These are phyloP conservation scores for Cyclanthera cordifolia DNA, from an alignment of 306 rosid genomes.

Conservation along the genomic window DNA sequence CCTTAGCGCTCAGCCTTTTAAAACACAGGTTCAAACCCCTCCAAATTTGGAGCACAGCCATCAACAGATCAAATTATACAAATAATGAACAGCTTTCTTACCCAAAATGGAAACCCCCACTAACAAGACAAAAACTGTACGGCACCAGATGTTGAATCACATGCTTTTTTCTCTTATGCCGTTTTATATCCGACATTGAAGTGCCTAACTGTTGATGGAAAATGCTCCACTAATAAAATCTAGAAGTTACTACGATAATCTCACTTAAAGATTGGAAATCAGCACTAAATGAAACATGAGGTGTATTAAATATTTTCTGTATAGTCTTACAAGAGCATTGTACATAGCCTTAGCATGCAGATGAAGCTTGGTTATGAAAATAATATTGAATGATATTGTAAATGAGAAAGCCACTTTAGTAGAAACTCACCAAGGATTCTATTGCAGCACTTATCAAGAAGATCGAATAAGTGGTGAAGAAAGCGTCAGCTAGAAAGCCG, in stretches of 20 bases:
- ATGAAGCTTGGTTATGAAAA: background rate
- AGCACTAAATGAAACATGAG: background rate
- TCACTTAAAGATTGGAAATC: background rate
- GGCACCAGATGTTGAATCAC: background rate
- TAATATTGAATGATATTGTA: background rate
- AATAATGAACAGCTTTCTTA: background rate
- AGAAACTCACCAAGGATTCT: conserved; percentile 49
- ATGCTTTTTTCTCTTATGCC: background rate
- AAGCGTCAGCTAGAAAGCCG: conserved; percentile 68
- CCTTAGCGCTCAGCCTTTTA: too few species aligned
- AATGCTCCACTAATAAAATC: conserved; percentile 1
- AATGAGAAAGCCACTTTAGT: background rate
- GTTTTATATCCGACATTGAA: background rate
- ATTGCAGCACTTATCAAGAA: conserved; percentile 54
- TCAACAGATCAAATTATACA: background rate
- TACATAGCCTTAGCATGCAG: background rate
- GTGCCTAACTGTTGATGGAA: background rate
- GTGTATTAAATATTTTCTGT: background rate
- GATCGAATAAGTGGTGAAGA: conserved; percentile 52
- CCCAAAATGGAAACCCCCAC: conserved; percentile 5
- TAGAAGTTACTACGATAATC: background rate
- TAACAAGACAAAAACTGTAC: background rate
- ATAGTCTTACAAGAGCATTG: background rate
- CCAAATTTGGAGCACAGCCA: background rate
- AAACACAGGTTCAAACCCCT: background rate